Conservation (phyloP, 768 basidiomycete species). For the Asterophora lycoperdoides region DNA sequence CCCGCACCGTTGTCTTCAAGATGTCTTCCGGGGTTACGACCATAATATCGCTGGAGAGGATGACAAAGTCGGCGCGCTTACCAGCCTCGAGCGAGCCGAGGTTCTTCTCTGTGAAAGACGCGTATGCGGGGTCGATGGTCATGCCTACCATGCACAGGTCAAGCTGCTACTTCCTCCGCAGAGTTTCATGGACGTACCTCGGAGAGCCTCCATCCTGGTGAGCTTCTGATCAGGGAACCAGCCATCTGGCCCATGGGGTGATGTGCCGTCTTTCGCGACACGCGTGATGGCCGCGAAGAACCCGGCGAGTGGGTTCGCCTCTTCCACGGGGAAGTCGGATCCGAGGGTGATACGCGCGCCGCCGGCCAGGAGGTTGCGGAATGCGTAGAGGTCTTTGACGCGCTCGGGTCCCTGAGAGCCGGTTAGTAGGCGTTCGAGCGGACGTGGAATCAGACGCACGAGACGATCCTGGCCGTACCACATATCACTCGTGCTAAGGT, state of each 20-base stretch:
- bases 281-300: conserved; percentile 73
- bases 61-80: conserved; percentile 68
- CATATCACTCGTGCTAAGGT: conserved; percentile 57
- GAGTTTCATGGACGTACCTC: background rate
- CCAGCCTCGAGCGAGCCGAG: conserved; percentile 60
- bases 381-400: conserved; percentile 69
- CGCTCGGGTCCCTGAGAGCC: conserved; percentile 53
- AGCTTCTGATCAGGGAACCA: conserved; percentile 72
- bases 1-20: conserved; percentile 50
- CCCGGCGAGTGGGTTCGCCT: conserved; percentile 61
- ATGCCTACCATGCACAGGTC: conserved; percentile 42
- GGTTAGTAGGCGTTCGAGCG: too few relatives aligned
- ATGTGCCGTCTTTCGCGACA: conserved; percentile 51
- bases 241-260: conserved; percentile 64
- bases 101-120: conserved; percentile 54
- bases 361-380: conserved; percentile 49
- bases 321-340: conserved; percentile 76
- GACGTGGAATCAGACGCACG: conserved; percentile 28
- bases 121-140: conserved; percentile 70
- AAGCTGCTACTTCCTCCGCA: background rate
- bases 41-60: conserved; percentile 68
- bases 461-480: conserved; percentile 66
- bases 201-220: conserved; percentile 30
- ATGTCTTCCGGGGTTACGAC: conserved; percentile 43
- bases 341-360: conserved; percentile 41